A percentile compares a stretch with the other conserved stretches of the same genome.
phyloP scores from a whole-genome alignment of 257 asterid genomes.

The Solanum medicagineum region DNA sequence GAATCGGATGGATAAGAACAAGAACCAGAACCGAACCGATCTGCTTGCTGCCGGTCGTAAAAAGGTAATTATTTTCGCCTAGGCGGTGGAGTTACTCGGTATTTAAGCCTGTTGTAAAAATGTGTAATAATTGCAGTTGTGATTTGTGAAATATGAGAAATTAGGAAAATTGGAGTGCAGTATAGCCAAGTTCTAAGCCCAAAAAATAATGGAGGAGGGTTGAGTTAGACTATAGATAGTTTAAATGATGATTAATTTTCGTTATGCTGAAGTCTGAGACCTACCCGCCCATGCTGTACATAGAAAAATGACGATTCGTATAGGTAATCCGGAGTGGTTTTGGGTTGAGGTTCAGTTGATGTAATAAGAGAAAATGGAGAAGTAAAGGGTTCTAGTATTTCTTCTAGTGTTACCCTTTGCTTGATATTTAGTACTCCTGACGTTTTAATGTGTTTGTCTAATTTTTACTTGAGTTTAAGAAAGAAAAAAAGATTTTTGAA shows the following conservation, averaged over 20 bases:
- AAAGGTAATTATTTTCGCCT: conserved; percentile 31
- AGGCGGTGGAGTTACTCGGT: background rate
- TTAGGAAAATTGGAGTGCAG: background rate
- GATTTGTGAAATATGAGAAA: background rate
- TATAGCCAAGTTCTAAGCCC: background rate
- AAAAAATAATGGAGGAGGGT: background rate
- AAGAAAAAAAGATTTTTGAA: background rate
- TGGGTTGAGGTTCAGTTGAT: background rate
- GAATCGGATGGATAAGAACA: conserved; percentile 70
- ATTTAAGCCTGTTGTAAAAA: background rate
- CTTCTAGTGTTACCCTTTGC: background rate
- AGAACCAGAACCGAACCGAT: conserved; percentile 51
- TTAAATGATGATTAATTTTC: background rate
- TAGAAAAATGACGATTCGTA: background rate
- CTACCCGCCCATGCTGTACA: background rate
- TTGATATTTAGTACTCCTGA: background rate
- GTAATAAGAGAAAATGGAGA: background rate
- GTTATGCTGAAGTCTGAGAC: background rate
- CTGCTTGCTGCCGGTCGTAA: conserved; percentile 88
- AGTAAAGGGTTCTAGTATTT: background rate
- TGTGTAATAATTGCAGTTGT: background rate
- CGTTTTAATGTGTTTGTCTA: background rate
- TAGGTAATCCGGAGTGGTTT: background rate
- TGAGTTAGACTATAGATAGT: background rate
- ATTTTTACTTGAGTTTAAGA: background rate